Evolutionary conservation across 192 early-diverging fungal genomes (phyloP).

Genomic region (Entomortierella lignicola): DNA sequence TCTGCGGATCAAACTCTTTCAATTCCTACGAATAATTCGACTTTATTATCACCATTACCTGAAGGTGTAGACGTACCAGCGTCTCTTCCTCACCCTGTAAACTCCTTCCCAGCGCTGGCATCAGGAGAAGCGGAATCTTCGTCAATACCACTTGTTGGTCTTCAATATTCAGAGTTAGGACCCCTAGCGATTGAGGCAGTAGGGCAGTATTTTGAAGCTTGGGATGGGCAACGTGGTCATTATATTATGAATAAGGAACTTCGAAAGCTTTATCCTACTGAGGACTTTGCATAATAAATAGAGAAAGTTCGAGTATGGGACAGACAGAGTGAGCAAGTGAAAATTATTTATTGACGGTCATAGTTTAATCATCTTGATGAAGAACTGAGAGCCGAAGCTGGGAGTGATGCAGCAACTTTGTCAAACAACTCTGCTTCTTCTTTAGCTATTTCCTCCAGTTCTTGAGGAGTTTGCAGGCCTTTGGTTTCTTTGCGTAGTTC

Average conservation of each 20-base stretch:
- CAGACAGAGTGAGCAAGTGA: too few relatives aligned
- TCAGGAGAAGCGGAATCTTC: neutral
- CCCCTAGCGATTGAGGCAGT: conserved; percentile 37
- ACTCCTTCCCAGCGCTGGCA: neutral
- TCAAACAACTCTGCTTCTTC: conserved; percentile 43
- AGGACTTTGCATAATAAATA: conserved; percentile 23
- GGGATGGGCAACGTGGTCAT: conserved; percentile 38
- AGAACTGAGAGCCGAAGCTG: conserved; percentile 4
- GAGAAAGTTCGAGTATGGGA: too few relatives aligned
- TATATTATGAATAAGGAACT: conserved; percentile 54
- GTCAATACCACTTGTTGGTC: neutral
- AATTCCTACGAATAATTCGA: neutral
- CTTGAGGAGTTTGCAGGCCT: conserved; percentile 26
- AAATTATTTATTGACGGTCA: too few relatives aligned
- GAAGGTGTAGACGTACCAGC: neutral
- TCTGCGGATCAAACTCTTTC: conserved; percentile 19
- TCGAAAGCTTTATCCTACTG: conserved; percentile 38
- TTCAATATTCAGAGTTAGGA: conserved; percentile 30
- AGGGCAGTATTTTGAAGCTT: conserved; percentile 43
- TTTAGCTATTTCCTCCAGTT: conserved; percentile 32
- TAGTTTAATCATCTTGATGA: conserved; percentile 5
- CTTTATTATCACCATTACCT: neutral
- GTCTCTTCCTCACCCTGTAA: neutral
- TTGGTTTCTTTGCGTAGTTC: conserved; percentile 63
- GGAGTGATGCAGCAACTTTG: conserved; percentile 27